Evolutionary conservation across 2,329 filamentous ascomycete genomes (phyloP), one percentile per base, ranked within the genome.

Genomic region (Epichloe sibirici): DNA sequence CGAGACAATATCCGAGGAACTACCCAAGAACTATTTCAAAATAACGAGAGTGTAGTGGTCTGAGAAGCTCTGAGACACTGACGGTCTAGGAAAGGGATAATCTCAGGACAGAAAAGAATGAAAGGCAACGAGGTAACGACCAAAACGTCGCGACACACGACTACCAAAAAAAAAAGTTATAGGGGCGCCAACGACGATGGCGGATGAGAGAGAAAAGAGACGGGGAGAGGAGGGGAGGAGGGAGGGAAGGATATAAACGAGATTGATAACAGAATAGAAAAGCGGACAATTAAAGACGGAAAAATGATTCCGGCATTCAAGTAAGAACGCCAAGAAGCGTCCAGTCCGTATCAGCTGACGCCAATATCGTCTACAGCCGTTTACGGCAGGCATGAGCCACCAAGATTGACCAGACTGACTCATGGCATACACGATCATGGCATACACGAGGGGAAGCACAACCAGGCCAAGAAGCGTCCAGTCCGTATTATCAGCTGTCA

Each of bases 21-120:
- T 53, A 53, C 45, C 48, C 48, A 53, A 49, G 34, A 51, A 13
- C 21, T 25, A 51, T 38, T 45, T 44, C 21, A 35, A 51, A 51
- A 45, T 45, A 45, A 38, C 5, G 38, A 37, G 15, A 45, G 43
- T 48, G 21, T 35, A 4, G 43, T 11, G 17, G 13, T 13, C 11
- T 38, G 43, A n/a, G 17, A n/a, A 23, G 49, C 11, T 40, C 3
- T 15, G 43, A 17, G 31, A 9, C 1, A 28, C 31, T 23, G 12
- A 43, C 11, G 31, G 13, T 47, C 34, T 48, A 47, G 51, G 15
- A 44, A 53, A 53, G 44, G 38, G 28, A 51, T 53, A 39, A 45
- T 31, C 40, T 48, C 48, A 51, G 40, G 39, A 42, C 28, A 23
- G 13, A 46, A 51, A 51, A 53, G 25, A 51, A 53, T 51, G 52